Evolutionary conservation across 2,329 filamentous ascomycete genomes (phyloP).

Genomic region (Neofusicoccum sp.): DNA sequence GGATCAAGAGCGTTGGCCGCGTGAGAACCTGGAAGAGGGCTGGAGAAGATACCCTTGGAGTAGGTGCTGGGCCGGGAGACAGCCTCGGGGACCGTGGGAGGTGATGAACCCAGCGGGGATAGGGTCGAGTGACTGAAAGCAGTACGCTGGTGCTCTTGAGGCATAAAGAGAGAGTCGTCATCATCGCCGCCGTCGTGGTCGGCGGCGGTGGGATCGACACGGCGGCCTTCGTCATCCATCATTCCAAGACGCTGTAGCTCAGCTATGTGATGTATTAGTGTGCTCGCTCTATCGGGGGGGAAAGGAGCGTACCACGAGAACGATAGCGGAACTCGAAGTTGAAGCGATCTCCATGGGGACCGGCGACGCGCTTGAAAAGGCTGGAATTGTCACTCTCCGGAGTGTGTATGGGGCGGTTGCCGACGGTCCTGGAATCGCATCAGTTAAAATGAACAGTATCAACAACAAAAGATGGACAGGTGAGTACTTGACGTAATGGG

Average conservation of each 20-base stretch:
- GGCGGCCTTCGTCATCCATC: background rate
- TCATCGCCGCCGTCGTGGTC: background rate
- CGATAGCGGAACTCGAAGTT: conserved; percentile 7
- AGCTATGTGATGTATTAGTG: background rate
- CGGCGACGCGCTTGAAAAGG: background rate
- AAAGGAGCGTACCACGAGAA: background rate
- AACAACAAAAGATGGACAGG: no score
- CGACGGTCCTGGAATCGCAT: background rate
- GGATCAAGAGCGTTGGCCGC: background rate
- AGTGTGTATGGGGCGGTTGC: background rate
- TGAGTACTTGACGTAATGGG: conserved; percentile 10
- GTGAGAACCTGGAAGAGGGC: background rate
- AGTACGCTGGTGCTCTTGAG: no score
- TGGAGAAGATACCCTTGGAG: background rate
- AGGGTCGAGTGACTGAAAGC: background rate
- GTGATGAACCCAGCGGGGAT: background rate
- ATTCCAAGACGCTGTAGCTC: background rate
- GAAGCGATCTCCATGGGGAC: background rate
- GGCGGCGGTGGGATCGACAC: background rate
- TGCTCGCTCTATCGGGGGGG: background rate
- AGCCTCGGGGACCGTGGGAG: background rate
- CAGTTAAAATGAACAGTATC: no score
- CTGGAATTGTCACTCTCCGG: background rate
- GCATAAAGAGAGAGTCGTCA: background rate
- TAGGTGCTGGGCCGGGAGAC: background rate